These are phyloP conservation scores for Tieghemostelium lacteum DNA, from an alignment of 78 protist genomes.

Conservation along the genomic window DNA sequence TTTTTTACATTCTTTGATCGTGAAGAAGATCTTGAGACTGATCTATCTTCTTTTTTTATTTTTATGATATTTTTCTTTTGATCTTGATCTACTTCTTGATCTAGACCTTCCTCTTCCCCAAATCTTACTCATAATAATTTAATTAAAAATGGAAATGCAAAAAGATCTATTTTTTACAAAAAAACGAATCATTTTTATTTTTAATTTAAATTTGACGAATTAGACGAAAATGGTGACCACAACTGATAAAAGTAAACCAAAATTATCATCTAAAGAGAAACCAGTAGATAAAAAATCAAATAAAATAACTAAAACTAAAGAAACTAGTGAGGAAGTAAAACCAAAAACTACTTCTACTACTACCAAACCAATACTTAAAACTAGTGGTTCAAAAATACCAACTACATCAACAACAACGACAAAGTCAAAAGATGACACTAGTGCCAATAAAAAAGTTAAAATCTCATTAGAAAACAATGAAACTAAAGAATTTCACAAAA, in stretches of 20 bases:
- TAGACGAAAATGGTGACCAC: not conserved
- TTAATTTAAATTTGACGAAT: too few species aligned
- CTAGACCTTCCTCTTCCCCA: not conserved
- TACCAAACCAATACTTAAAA: too few species aligned
- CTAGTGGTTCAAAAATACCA: too few species aligned
- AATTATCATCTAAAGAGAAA: slow-evolving; percentile 4
- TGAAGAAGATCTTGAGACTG: too few species aligned
- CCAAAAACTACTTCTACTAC: too few species aligned
- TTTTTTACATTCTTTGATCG: not conserved
- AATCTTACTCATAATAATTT: not conserved
- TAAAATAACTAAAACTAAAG: not conserved
- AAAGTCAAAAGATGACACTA: not conserved
- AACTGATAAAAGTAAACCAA: not conserved
- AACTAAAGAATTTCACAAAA: slow-evolving; percentile 48
- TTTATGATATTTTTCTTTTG: not conserved
- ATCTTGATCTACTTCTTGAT: not conserved
- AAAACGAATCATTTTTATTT: not conserved
- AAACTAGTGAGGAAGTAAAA: not conserved
- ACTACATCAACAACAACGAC: slow-evolving; percentile 17
- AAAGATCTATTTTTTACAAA: not conserved
- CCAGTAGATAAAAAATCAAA: not conserved
- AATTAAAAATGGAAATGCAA: too few species aligned
- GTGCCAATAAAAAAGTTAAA: slow-evolving; percentile 38
- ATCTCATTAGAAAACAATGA: slow-evolving; percentile 36
- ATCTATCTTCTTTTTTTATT: not conserved